Evolutionary conservation across 192 early-diverging fungal genomes (phyloP).

Genomic region (Coemansia pectinata): DNA sequence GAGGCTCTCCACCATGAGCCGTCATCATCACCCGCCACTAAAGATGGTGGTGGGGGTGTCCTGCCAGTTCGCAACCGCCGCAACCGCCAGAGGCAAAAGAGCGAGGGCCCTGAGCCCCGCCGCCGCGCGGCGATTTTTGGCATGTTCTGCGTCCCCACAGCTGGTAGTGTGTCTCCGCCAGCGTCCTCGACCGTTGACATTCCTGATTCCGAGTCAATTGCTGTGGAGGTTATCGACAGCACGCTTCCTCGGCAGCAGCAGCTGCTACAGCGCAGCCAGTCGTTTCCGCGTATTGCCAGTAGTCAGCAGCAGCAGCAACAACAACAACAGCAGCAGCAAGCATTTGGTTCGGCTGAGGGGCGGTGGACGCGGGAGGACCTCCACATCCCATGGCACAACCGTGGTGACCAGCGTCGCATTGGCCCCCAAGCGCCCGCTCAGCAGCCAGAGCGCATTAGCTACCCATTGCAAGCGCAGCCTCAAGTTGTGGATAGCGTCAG

Average conservation of each 20-base stretch:
- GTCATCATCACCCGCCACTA: neutral
- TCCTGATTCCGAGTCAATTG: neutral
- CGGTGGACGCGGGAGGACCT: slow-evolving; percentile 10
- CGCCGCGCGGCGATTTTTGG: slow-evolving; percentile 42
- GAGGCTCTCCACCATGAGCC: neutral
- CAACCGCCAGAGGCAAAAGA: slow-evolving; percentile 9
- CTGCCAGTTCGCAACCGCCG: slow-evolving; percentile 4
- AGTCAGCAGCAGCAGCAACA: neutral
- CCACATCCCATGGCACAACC: slow-evolving; percentile 10
- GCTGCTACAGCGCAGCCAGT: slow-evolving; percentile 18
- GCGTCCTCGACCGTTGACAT: neutral
- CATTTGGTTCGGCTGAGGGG: neutral
- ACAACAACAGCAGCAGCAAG: neutral
- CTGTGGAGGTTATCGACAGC: neutral
- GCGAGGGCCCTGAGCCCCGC: slow-evolving; percentile 9
- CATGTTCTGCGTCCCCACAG: slow-evolving; percentile 29
- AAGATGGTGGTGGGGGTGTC: no score
- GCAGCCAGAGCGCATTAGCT: slow-evolving; percentile 11
- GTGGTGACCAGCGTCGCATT: slow-evolving; percentile 6
- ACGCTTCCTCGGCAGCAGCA: neutral
- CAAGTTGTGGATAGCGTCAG: neutral
- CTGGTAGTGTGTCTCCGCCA: slow-evolving; percentile 12
- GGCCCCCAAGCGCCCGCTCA: neutral
- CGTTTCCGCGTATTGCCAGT: slow-evolving; percentile 25
- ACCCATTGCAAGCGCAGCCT: slow-evolving; percentile 1